Evolutionary conservation across 2,329 filamentous ascomycete genomes (phyloP).

Genomic region (Cercospora janseana): DNA sequence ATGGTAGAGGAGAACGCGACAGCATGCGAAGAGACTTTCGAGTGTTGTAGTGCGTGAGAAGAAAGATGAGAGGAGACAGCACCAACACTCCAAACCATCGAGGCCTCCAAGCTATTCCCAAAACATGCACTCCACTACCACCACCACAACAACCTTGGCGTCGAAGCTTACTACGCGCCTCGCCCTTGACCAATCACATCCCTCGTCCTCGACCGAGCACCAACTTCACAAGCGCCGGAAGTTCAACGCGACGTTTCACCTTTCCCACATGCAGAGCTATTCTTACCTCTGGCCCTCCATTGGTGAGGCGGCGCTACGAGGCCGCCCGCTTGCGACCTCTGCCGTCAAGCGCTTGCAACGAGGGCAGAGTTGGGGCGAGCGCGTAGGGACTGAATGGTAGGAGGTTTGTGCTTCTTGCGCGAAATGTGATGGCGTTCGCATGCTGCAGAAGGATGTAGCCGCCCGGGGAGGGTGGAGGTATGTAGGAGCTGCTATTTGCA

Average conservation of each 20-base stretch:
- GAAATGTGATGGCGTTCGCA: background rate
- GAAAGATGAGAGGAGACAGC: background rate
- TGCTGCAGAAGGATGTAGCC: background rate
- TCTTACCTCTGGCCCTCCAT: background rate
- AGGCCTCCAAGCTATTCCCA: no score
- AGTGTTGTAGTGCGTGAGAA: no score
- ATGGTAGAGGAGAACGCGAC: no score
- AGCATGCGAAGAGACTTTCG: no score
- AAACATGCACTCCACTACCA: no score
- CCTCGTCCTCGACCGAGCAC: background rate
- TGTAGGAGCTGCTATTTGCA: background rate
- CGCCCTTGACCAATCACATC: constrained; percentile 10
- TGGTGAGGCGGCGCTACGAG: background rate
- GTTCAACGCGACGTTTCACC: background rate
- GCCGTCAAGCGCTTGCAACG: background rate
- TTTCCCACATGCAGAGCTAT: constrained; percentile 2
- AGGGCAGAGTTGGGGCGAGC: background rate
- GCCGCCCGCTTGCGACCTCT: background rate
- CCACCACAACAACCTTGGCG: background rate
- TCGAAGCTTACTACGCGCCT: constrained; percentile 5
- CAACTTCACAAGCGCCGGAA: constrained; percentile 6
- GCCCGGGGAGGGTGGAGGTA: background rate
- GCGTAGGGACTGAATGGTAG: no score
- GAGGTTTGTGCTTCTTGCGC: no score
- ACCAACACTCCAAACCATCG: no score